Percentiles rank a stretch among this genome's conserved stretches.
Evolutionary conservation across 2,329 filamentous ascomycete genomes (phyloP).

Genomic region (Colletotrichum costaricense): DNA sequence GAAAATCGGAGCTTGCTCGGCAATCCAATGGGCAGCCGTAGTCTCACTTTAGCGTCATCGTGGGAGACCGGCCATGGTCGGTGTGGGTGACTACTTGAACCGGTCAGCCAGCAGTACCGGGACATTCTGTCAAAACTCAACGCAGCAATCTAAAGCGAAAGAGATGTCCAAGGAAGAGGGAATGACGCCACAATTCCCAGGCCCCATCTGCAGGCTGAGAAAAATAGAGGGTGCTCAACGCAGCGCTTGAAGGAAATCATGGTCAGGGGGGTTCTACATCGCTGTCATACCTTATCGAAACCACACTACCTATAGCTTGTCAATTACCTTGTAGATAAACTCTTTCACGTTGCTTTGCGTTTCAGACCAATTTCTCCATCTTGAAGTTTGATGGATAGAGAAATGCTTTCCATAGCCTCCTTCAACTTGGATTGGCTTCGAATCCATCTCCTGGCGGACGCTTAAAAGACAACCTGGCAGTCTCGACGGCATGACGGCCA

Average conservation of each 20-base stretch:
- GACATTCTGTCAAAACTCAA: background rate
- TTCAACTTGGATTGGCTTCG: background rate
- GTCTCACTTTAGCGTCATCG: background rate
- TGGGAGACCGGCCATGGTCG: background rate
- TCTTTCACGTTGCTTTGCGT: background rate
- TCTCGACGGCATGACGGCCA: background rate
- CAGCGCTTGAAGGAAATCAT: background rate
- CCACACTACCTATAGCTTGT: background rate
- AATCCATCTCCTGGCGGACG: background rate
- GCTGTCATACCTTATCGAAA: background rate
- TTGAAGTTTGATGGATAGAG: background rate
- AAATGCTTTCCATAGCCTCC: background rate
- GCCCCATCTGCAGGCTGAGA: background rate
- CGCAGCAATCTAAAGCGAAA: background rate
- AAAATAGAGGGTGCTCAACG: background rate
- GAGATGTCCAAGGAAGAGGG: background rate
- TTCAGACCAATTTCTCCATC: background rate
- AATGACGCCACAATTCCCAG: background rate
- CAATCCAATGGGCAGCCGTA: background rate
- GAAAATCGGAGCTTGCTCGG: conserved; percentile 18
- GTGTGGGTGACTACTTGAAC: background rate
- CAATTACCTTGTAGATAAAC: background rate
- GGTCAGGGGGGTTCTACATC: background rate
- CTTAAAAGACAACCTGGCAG: background rate
- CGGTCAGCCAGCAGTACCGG: background rate